Conservation (phyloP, 345 rosid genomes). For the Erucastrum elatum region DNA sequence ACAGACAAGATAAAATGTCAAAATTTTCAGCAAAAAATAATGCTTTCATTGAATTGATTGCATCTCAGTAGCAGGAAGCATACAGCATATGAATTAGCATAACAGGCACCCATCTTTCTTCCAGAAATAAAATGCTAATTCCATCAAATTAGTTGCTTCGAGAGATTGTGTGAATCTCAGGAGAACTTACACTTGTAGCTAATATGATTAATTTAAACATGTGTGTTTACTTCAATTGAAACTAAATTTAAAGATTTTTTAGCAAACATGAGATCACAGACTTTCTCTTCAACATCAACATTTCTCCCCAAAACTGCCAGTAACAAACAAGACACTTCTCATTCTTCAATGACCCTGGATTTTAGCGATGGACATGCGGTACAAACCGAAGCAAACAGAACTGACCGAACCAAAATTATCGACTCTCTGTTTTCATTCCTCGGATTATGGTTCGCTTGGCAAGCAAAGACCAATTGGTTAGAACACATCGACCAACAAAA, state of each 20-base stretch:
- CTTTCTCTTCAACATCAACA: conserved; percentile 7
- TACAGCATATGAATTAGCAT: not conserved
- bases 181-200: conserved; percentile 19
- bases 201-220: not conserved
- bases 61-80: no score
- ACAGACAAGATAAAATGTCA: no score
- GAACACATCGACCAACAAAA: no score
- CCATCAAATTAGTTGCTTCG: not conserved
- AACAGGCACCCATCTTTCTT: not conserved
- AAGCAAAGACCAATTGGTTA: no score
- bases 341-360: conserved; percentile 32
- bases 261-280: not conserved
- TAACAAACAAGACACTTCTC: conserved; percentile 49
- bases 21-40: no score
- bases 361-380: no score
- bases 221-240: not conserved
- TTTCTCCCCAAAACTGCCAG: conserved; percentile 39
- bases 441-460: no score
- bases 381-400: no score
- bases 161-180: conserved; percentile 26
- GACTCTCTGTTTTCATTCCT: no score
- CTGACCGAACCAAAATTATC: no score
- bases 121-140: not conserved
- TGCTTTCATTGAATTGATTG: no score
- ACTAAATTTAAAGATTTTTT: not conserved